Base-by-base conservation (phyloP, 2,329 filamentous ascomycete species). In the Penicillium palitans region DNA sequence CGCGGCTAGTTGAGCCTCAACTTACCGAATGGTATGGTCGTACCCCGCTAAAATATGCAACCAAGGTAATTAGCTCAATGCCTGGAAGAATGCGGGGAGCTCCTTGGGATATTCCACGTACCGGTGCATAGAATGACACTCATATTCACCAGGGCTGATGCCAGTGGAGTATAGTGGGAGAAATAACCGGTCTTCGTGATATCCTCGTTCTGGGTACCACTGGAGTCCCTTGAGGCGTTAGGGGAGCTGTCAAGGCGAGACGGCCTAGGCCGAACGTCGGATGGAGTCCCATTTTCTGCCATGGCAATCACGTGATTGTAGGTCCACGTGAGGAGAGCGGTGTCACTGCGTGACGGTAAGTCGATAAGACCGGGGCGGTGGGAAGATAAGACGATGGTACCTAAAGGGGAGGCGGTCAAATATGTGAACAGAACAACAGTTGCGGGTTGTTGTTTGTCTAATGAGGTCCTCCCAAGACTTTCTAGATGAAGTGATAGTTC, bases 1-100 rank as follows among this genome's bases (percentile, higher is more conserved):
- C 7, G 40, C 21, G n/a, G n/a, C 15, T 27, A 15, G 8, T 27
- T 35, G 15, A 40, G 54, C 47, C 44, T 55, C 24, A 39, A 68
- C 79, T 68, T 80, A 89, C 87, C 87, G 82, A 64, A 91, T 90
- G 31, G 88, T 90, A 75, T 90, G 88, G 74, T 90, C 88, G 76
- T 90, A 90, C 62, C 87, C 88, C 70, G 88, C 88, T 85, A 73
- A 64, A 60, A 63, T 51, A 56, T 65, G 58, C 50, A 27, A 55
- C 35, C 54, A 52, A 40, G 49, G 37, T 58, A 48, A 62, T 55
- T 63, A 58, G 54, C 61, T 53, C 39, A 59, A 46, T 35, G 61
- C 39, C 45, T 57, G 60, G 58, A 50, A 67, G 63, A 64, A 59
- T 55, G 62, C 54, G 60, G 60, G 58, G 52, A 62, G 56, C 41